phyloP scores from a whole-genome alignment of 2,329 filamentous ascomycete species.

The Monilinia aucupariae region DNA sequence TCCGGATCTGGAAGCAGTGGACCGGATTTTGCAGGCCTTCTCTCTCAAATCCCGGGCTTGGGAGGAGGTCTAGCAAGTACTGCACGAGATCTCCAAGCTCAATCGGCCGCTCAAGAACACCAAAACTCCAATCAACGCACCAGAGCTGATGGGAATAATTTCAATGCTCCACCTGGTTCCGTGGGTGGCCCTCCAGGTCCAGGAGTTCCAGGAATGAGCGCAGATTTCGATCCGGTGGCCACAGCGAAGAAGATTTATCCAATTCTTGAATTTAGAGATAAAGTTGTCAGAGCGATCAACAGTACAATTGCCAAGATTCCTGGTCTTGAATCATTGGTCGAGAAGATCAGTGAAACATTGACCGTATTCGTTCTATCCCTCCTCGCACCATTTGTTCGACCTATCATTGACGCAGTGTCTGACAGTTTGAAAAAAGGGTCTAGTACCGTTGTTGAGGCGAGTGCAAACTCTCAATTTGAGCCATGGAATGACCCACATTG shows the following conservation, averaged over 20 bases:
- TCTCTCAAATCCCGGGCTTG: constrained; percentile 69
- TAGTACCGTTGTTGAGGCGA: constrained; percentile 58
- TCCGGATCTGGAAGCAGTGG: constrained; percentile 36
- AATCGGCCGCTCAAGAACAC: constrained; percentile 58
- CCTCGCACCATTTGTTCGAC: constrained; percentile 84
- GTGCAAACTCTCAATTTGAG: constrained; percentile 69
- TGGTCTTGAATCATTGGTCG: constrained; percentile 77
- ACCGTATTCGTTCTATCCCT: constrained; percentile 89
- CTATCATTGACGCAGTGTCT: constrained; percentile 83
- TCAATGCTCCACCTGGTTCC: constrained; percentile 28
- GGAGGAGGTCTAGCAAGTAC: constrained; percentile 62
- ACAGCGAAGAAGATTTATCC: constrained; percentile 82
- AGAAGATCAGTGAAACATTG: constrained; percentile 88
- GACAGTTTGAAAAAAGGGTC: constrained; percentile 82
- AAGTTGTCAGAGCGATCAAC: constrained; percentile 81
- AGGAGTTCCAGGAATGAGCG: constrained; percentile 67
- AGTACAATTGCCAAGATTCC: constrained; percentile 84
- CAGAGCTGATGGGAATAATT: constrained; percentile 35
- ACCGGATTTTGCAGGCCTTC: constrained; percentile 62
- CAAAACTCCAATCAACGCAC: constrained; percentile 41
- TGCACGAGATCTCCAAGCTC: constrained; percentile 56
- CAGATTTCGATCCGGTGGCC: constrained; percentile 71
- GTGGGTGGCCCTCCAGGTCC: constrained; percentile 42
- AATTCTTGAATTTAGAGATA: constrained; percentile 89
- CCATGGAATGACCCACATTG: constrained; percentile 72